A percentile compares a stretch with the other conserved stretches of the same genome.
phyloP scores from a whole-genome alignment of 495 filamentous ascomycete genomes.

The Poronia punctata region DNA sequence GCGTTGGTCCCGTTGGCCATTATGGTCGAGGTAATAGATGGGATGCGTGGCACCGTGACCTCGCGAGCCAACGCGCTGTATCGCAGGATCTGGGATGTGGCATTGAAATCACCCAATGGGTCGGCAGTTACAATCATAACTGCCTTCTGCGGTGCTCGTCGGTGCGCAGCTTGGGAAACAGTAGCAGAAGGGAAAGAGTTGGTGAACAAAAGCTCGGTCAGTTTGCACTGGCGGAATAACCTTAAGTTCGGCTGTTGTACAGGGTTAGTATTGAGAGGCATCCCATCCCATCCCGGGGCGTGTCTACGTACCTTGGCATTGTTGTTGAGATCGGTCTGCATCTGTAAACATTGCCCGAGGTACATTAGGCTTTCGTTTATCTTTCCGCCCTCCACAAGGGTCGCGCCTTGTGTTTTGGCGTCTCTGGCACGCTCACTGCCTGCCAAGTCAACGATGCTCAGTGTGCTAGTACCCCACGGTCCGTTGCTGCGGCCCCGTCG shows the following conservation, averaged over 20 bases:
- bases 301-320: slow-evolving; percentile 58
- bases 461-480: slow-evolving; percentile 69
- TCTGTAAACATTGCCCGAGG: slow-evolving; percentile 91
- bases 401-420: slow-evolving; percentile 87
- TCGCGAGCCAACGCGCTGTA: slow-evolving; percentile 93
- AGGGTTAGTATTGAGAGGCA: no score
- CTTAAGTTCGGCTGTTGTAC: slow-evolving; percentile 61
- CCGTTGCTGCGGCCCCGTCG: slow-evolving; percentile 46
- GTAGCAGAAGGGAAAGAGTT: slow-evolving; percentile 78
- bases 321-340: slow-evolving; percentile 75
- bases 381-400: slow-evolving; percentile 89
- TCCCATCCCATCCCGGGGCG: not conserved
- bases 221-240: slow-evolving; percentile 91
- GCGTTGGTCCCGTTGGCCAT: slow-evolving; percentile 25
- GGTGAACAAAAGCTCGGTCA: slow-evolving; percentile 92
- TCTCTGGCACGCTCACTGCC: slow-evolving; percentile 89
- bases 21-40: slow-evolving; percentile 55
- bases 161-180: slow-evolving; percentile 31
- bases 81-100: slow-evolving; percentile 89
- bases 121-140: slow-evolving; percentile 97
- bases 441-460: slow-evolving; percentile 90
- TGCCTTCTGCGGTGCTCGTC: slow-evolving; percentile 66
- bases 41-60: slow-evolving; percentile 83
- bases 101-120: slow-evolving; percentile 89
- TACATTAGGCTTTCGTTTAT: slow-evolving; percentile 99